Evolutionary conservation across 148 eudicot species (phyloP).

Genomic region (Arbutus unedo): DNA sequence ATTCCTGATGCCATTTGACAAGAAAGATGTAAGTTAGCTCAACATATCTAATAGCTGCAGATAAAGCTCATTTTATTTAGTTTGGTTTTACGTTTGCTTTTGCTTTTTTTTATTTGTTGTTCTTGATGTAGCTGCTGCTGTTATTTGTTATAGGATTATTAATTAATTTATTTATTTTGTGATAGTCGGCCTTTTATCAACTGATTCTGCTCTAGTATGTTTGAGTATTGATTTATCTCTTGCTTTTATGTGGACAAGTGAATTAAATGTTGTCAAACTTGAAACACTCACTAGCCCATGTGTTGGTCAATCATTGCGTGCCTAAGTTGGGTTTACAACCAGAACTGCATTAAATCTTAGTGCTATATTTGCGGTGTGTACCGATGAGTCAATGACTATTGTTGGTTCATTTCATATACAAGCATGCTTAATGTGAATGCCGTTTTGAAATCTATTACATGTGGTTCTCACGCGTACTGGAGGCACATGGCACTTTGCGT

Average conservation of each 20-base stretch:
- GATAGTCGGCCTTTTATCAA: not conserved
- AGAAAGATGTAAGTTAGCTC: slow-evolving; percentile 68
- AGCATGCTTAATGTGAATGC: not conserved
- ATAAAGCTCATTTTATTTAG: not conserved
- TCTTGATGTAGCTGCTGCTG: slow-evolving; percentile 8
- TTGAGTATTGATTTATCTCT: slow-evolving; percentile 4
- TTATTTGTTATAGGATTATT: not conserved
- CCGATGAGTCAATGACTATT: not conserved
- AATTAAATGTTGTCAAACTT: not conserved
- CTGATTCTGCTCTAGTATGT: not conserved
- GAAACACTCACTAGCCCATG: not conserved
- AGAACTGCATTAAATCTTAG: not conserved
- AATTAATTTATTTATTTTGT: not conserved
- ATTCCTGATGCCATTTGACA: slow-evolving; percentile 85
- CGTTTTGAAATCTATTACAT: not conserved
- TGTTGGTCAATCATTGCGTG: not conserved
- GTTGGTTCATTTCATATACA: not conserved
- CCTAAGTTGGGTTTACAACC: not conserved
- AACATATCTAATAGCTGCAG: not conserved
- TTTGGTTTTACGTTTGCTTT: not conserved
- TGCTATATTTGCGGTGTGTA: not conserved
- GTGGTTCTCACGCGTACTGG: not conserved
- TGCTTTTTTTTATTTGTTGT: slow-evolving; percentile 5
- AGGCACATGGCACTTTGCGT: not conserved
- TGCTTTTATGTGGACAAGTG: not conserved